Base-by-base conservation (phyloP, 2,329 filamentous ascomycete species). In the Penicillium sclerotiorum region DNA sequence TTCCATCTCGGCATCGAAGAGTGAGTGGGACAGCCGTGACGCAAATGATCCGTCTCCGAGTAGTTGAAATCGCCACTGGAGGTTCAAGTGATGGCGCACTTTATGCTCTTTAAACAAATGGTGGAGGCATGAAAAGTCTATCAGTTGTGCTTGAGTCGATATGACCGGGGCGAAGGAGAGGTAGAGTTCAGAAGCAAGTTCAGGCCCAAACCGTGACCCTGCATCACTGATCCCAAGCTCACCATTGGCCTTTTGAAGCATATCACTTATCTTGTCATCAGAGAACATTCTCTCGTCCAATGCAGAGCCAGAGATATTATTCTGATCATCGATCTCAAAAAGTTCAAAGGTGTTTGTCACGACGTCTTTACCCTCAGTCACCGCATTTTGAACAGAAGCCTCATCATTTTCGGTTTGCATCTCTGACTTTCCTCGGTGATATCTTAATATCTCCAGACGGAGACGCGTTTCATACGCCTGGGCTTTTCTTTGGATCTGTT, bases 11-110 rank as follows among this genome's bases (percentile, higher is more conserved):
- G 90, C 84, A 52, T 92, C 88, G 62, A 97, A 97, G 0, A 99
- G 77, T 1, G 91, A 88, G 46, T 90, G 85, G 0, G 89, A 87
- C 1, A 99, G 78, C 1, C 87, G 84, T 43, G 87, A 87, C 45
- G 87, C 85, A 67, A 96, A 96, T 13, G 89, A 78, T 5, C 91
- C 91, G 60, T 94, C 91, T 2, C 90, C 88, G 6, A 97, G 77
- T 1, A 97, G 79, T 45, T 95, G 89, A 57, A 94, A 96, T 36
- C 87, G 82, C 51, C 83, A 84, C 62, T 95, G 90, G 1, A 95
- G 65, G 4, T 79, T 77, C 0, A 97, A 73, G 64, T 97, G 91
- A 1, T 81, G 75, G 13, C 83, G 81, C 4, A 99, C 72, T 8
- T 83, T 76, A 63, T 95, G 89, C 5, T 84, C 78, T 15, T 80